Evolutionary conservation across 345 rosid species (phyloP), one percentile per base, ranked within the genome.

Genomic region (Hibiscus tridactylites): DNA sequence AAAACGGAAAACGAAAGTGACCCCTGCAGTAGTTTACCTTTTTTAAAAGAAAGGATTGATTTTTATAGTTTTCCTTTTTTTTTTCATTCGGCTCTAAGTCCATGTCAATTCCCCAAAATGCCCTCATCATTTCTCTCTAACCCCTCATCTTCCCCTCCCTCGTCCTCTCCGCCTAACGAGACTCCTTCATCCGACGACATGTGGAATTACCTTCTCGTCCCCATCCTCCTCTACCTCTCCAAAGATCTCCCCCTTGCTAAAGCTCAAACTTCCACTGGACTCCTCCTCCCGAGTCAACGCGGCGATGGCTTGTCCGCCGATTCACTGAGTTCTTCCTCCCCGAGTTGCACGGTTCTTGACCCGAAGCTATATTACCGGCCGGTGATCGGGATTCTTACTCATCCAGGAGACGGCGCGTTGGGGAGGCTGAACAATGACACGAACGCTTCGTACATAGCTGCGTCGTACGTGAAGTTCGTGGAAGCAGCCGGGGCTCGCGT

Each of bases 401-500:
- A 91, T 73, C 97, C 97, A 0, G 97, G 98, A 0, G 98, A 94
- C 16, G 97, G 98, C 29, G 95, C 96, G 5, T 85, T 93, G 9
- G 98, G 97, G 3, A 77, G 97, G 65, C 77, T 94, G 60, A 90
- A 49, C 65, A 85, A 91, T 46, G 87, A 78, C 5, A 71, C 88
- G 0, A 75, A 75, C 59, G 81, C 85, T 13, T 87, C 96, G 19
- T 88, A 81, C 73, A 86, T 94, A 19, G 91, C 96, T 0, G 91
- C 98, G 6, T 94, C 97, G 24, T 94, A 91, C 50, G 93, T 91
- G 72, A 94, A 94, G 85, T 83, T 91, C 33, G 96, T 86, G 9
- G 98, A 94, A 78, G 86, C 95, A 5, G 96, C 93, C 16, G 98
- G 98, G 3, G 97, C 97, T 64, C 89, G 95, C 1, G 95, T 91